Percentiles rank a stretch among this genome's conserved stretches.
Evolutionary conservation across 495 filamentous ascomycete genomes (phyloP).

Genomic region (Aspergillus taichungensis): DNA sequence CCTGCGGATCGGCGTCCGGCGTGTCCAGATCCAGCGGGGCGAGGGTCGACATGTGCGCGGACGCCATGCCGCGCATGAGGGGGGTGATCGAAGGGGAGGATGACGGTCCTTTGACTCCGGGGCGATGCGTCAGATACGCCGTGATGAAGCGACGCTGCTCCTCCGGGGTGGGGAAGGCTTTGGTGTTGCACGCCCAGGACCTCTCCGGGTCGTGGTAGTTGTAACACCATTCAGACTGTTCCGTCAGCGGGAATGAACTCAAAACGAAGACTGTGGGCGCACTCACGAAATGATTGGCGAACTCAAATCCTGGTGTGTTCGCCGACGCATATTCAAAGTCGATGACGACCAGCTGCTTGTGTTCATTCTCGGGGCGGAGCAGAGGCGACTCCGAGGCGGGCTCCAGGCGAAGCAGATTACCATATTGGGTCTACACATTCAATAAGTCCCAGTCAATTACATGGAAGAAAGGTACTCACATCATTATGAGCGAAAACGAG

Average conservation of each 20-base stretch:
- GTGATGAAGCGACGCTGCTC: constrained; percentile 79
- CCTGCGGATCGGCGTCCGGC: constrained; percentile 11
- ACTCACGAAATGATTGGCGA: constrained; percentile 92
- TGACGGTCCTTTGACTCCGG: constrained; percentile 43
- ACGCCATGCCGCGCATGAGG: constrained; percentile 22
- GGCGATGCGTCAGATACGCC: constrained; percentile 76
- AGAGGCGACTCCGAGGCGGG: constrained; percentile 80
- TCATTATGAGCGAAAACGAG: constrained; percentile 97
- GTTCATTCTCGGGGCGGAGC: constrained; percentile 77
- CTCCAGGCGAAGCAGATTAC: constrained; percentile 87
- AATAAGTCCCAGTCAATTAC: constrained; percentile 7
- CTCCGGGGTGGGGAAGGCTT: constrained; percentile 63
- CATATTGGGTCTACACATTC: constrained; percentile 77
- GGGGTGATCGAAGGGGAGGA: constrained; percentile 48
- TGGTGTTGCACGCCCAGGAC: constrained; percentile 59
- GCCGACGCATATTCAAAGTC: constrained; percentile 98
- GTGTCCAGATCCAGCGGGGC: constrained; percentile 30
- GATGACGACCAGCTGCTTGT: constrained; percentile 93
- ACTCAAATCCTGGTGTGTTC: constrained; percentile 80
- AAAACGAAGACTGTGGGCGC: background rate
- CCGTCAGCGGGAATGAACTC: background rate
- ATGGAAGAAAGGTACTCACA: constrained; percentile 43
- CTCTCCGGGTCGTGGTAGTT: constrained; percentile 72
- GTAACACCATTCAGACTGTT: constrained; percentile 85
- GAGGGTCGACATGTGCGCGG: constrained; percentile 21